Base-by-base conservation (phyloP, 495 filamentous ascomycete species). In the Hypoxylon crocopeplum region DNA sequence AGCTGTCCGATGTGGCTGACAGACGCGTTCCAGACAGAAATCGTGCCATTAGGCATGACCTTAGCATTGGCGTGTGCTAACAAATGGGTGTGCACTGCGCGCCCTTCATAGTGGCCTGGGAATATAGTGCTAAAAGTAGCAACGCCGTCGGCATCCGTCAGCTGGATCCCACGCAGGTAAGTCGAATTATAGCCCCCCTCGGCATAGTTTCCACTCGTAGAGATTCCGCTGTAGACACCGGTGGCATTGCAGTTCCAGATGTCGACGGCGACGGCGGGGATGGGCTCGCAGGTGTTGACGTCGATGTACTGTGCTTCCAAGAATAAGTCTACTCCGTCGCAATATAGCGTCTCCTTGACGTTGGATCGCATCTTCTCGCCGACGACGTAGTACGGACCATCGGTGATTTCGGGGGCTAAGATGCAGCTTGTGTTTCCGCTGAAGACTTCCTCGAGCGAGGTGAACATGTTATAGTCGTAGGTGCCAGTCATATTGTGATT, bases 1-100 rank as follows among this genome's bases (percentile, higher is more conserved):
- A 88, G 57, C 68, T 88, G 85, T 51, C 85, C 73, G 48, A 87
- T 74, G 67, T 89, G 83, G n/a, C 75, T 70, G 34, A 82, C 70
- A 4, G 62, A 64, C 15, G 47, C 75, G 13, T 71, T 69, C 21
- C 79, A 77, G 7, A 78, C 75, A 22, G 69, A 72, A 48, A 79
- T 73, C 13, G 79, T 84, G 48, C 76, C 79, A 71, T 85, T 83
- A 6, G 72, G 62, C 38, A 76, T 69, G 10, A 77, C 62, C 24
- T 69, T 81, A 11, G 75, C 77, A 48, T 80, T 79, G 46, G 76
- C 70, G 63, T 84, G 79, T 1, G 78, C 73, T 3, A 82, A 58
- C 22, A 86, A 61, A 46, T 87, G 83, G 7, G 80, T 79, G 66
- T 86, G 85, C 0, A 72, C 79, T 1, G 84, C 77, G n/a, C 84